These are phyloP conservation scores for Boechera divaricarpa DNA, from an alignment of 345 rosid genomes.

Conservation along the genomic window DNA sequence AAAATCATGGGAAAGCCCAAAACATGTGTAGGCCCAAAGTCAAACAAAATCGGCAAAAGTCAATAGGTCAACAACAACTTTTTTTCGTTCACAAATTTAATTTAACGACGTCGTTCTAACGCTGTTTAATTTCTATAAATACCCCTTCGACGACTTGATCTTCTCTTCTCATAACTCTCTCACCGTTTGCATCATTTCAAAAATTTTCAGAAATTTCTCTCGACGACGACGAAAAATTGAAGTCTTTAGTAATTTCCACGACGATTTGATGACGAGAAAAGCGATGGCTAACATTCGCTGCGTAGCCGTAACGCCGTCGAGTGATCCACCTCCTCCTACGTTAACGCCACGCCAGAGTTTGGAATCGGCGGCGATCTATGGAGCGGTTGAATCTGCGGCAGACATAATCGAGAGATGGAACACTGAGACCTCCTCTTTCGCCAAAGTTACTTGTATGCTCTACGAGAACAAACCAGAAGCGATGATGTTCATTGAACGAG, in stretches of 20 bases:
- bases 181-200: constrained; percentile 3
- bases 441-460: constrained; percentile 56
- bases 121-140: constrained; percentile 24
- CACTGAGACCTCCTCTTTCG: constrained; percentile 51
- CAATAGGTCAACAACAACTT: constrained; percentile 30
- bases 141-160: neutral
- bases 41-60: neutral
- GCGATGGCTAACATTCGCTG: constrained; percentile 53
- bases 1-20: constrained; percentile 22
- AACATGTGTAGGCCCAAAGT: constrained; percentile 38
- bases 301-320: constrained; percentile 39
- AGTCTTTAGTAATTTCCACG: neutral
- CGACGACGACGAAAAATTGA: neutral
- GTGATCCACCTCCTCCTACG: constrained; percentile 24
- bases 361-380: constrained; percentile 41
- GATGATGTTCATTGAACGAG: constrained; percentile 56
- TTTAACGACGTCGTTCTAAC: constrained; percentile 21
- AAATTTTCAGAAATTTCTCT: constrained; percentile 10
- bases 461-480: constrained; percentile 64
- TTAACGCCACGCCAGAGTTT: constrained; percentile 41
- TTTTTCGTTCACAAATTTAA: constrained; percentile 5
- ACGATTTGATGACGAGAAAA: constrained; percentile 36
- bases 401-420: constrained; percentile 59
- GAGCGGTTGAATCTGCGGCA: constrained; percentile 51
- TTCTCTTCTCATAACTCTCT: neutral